Evolutionary conservation across 1,284 basidiomycete species (phyloP), one percentile per base, ranked within the genome.

Genomic region (Moniliophthora roreri): DNA sequence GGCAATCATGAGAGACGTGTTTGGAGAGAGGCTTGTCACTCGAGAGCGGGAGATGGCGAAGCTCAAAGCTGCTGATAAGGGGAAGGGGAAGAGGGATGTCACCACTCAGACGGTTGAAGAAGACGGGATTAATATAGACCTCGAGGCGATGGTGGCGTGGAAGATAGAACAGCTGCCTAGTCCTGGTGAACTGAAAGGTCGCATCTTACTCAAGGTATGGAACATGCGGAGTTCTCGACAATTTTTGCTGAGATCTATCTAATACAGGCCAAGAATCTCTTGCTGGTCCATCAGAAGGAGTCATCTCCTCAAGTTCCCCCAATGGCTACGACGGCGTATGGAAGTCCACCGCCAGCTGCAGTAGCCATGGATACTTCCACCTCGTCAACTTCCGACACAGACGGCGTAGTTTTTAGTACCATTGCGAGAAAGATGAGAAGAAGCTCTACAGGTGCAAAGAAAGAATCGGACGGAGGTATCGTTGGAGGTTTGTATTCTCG

Each of bases 171-270:
- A 55, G 16, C 66, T 98, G 39, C 97, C 96, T 0, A 95, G 92
- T 64, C 97, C 97, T 0, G 88, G 95, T 56, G 82, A 90, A 28
- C 76, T 99, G 50, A 89, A 84, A 65, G 84, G 87, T 9, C 84
- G 84, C 59, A 83, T 99, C 35, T 64, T 99, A 49, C 73, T 99
- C 62, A 99, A 99, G 80, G 89, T 86, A 52, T 46, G 61, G 47
- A 13, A 38, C 8, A 21, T 32, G n/a, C 15, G 18, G 18, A 37
- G 7, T 8, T 44, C 37, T 23, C 3, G 23, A 18, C n/a, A 10
- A 5, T n/a, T 1, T 26, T 38, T 21, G 16, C 24, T 47, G 10
- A 20, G 20, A 20, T 20, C 11, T 8, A n/a, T 5, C n/a, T 4
- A 18, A 11, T 16, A 32, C 62, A 85, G 82, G 78, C 87, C 10